These are phyloP conservation scores for Rhynchosporium secalis DNA, from an alignment of 2,329 filamentous ascomycete genomes.

Conservation along the genomic window DNA sequence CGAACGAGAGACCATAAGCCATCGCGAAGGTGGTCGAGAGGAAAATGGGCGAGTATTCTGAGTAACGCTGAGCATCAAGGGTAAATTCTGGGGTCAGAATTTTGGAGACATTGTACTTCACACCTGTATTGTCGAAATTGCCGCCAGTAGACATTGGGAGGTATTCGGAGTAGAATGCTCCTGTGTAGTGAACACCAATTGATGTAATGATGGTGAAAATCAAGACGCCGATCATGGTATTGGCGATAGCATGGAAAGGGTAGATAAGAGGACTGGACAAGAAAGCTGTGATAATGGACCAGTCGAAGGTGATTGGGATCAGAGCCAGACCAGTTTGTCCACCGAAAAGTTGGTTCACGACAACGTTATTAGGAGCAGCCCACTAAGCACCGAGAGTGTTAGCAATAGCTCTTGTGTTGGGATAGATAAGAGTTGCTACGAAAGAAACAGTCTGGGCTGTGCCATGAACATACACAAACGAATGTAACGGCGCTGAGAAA, in stretches of 20 bases:
- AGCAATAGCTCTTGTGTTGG: no score
- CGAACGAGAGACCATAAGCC: slow-evolving; percentile 63
- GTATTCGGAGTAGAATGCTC: slow-evolving; percentile 63
- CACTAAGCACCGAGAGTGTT: slow-evolving; percentile 43
- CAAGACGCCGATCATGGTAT: slow-evolving; percentile 53
- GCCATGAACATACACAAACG: slow-evolving; percentile 45
- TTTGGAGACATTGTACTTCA: slow-evolving; percentile 58
- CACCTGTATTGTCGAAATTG: slow-evolving; percentile 64
- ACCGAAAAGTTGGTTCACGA: slow-evolving; percentile 74
- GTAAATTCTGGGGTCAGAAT: slow-evolving; percentile 57
- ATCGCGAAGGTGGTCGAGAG: slow-evolving; percentile 59
- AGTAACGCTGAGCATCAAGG: slow-evolving; percentile 62
- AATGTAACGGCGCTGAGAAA: slow-evolving; percentile 65
- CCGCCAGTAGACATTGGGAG: slow-evolving; percentile 61
- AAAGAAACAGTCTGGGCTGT: no score
- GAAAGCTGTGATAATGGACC: slow-evolving; percentile 60
- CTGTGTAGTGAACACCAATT: slow-evolving; percentile 63
- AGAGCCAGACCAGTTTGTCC: slow-evolving; percentile 64
- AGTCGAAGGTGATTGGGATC: slow-evolving; percentile 74
- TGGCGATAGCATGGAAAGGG: slow-evolving; percentile 54
- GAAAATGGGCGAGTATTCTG: slow-evolving; percentile 65
- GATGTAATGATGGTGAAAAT: slow-evolving; percentile 61
- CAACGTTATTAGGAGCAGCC: slow-evolving; percentile 66
- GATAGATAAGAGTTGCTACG: no score
- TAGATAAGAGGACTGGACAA: slow-evolving; percentile 35